Evolutionary conservation across 169 alveolate genomes (phyloP).

Genomic region (Ichthyophthirius multifiliis): DNA sequence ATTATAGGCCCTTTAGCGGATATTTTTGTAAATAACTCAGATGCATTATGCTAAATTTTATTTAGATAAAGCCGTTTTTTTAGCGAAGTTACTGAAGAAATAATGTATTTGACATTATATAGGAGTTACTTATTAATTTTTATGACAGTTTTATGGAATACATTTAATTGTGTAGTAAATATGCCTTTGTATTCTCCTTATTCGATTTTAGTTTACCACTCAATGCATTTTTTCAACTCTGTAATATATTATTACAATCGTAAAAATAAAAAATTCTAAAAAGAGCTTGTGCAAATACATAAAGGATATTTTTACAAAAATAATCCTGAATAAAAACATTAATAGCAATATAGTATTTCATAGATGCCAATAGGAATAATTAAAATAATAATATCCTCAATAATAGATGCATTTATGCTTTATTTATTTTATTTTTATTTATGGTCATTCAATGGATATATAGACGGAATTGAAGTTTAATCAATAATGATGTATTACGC

Average conservation of each 20-base stretch:
- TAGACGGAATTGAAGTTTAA: not conserved
- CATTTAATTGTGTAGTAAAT: not conserved
- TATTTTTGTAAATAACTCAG: not conserved
- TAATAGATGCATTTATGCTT: not conserved
- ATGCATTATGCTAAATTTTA: not conserved
- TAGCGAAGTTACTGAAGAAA: not conserved
- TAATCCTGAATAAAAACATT: not conserved
- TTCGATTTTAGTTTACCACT: not conserved
- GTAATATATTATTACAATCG: not conserved
- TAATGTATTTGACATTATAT: not conserved
- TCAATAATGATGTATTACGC: not conserved
- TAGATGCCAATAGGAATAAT: not conserved
- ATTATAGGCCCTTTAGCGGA: not conserved
- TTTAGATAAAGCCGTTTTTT: not conserved
- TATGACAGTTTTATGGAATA: not conserved
- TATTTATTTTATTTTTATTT: not conserved
- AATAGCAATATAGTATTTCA: not conserved
- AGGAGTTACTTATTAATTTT: not conserved
- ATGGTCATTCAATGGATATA: not conserved
- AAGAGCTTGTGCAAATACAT: not conserved
- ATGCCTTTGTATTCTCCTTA: not conserved
- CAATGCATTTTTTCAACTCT: not conserved
- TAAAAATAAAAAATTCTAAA: not conserved
- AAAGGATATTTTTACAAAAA: not conserved
- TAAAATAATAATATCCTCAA: not conserved